These are phyloP conservation scores for Lolium rigidum DNA, from an alignment of 176 grass and related monocot species.

Conservation along the genomic window DNA sequence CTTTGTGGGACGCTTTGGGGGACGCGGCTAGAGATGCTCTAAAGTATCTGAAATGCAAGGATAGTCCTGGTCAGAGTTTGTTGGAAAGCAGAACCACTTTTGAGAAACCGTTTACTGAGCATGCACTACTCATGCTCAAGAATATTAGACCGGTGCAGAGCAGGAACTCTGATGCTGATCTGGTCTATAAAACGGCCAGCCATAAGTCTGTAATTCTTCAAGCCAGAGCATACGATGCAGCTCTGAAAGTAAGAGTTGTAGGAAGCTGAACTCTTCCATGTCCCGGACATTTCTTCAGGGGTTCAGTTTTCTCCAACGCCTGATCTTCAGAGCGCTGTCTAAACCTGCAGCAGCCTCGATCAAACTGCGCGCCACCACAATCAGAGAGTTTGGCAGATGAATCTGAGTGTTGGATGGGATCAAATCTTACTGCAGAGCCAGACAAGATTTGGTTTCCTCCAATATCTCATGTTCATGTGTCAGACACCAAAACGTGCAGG, in stretches of 20 bases:
- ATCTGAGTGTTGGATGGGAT: slow-evolving; percentile 49
- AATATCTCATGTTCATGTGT: slow-evolving; percentile 24
- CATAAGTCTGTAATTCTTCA: not conserved
- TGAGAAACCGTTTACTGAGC: not conserved
- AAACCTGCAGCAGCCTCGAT: not conserved
- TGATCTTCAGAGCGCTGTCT: slow-evolving; percentile 35
- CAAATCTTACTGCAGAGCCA: slow-evolving; percentile 23
- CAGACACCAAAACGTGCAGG: not conserved
- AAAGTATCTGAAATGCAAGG: slow-evolving; percentile 27
- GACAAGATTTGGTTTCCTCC: slow-evolving; percentile 54
- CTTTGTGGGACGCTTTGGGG: too few relatives aligned
- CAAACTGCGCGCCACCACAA: not conserved
- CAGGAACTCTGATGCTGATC: not conserved
- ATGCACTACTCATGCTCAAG: slow-evolving; percentile 38
- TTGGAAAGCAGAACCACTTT: slow-evolving; percentile 34
- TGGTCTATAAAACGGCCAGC: slow-evolving; percentile 43
- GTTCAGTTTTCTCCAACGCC: slow-evolving; percentile 57
- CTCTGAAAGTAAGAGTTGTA: slow-evolving; percentile 60
- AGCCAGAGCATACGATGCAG: not conserved
- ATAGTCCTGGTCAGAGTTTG: slow-evolving; percentile 40
- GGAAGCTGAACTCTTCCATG: slow-evolving; percentile 50
- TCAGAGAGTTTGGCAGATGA: slow-evolving; percentile 29
- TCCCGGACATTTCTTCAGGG: slow-evolving; percentile 7
- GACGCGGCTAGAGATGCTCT: too few relatives aligned
- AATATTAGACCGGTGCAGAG: not conserved